A percentile compares a stretch with the other conserved stretches of the same genome.
phyloP scores from a whole-genome alignment of 257 asterid species.

The Capsicum pubescens region DNA sequence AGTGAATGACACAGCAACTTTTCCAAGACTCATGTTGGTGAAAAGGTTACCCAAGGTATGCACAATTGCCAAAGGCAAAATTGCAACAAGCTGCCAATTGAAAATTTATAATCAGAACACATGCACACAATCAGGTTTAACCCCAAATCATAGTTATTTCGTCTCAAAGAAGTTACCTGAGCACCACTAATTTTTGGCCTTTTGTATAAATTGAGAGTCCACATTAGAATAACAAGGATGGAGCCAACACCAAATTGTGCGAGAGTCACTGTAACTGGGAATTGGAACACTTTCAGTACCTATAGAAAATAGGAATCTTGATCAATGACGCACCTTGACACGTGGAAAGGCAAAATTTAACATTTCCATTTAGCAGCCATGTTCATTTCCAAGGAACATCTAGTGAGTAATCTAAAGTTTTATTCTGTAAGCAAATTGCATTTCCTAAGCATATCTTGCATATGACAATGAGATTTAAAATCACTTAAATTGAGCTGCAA shows the following conservation, averaged over 20 bases:
- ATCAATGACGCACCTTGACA: slow-evolving; percentile 20
- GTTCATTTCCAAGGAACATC: neutral
- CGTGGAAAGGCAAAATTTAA: neutral
- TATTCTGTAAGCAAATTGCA: neutral
- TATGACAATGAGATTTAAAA: neutral
- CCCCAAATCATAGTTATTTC: neutral
- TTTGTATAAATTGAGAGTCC: slow-evolving; percentile 82
- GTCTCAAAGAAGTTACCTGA: slow-evolving; percentile 58
- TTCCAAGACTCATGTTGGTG: slow-evolving; percentile 95
- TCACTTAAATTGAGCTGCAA: neutral
- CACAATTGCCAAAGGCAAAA: slow-evolving; percentile 81
- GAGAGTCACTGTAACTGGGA: slow-evolving; percentile 83
- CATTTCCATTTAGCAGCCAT: neutral
- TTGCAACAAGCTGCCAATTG: slow-evolving; percentile 71
- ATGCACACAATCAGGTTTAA: neutral
- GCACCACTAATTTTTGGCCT: slow-evolving; percentile 86
- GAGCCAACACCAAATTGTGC: slow-evolving; percentile 89
- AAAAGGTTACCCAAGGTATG: slow-evolving; percentile 90
- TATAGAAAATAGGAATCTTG: slow-evolving; percentile 36
- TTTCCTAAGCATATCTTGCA: neutral
- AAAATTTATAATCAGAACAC: slow-evolving; percentile 11
- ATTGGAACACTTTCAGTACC: slow-evolving; percentile 84
- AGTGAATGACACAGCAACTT: slow-evolving; percentile 91
- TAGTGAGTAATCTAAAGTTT: neutral
- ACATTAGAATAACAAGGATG: slow-evolving; percentile 73